Evolutionary conservation across 176 grass and related monocot genomes (phyloP).

Genomic region (Musa itinerans): DNA sequence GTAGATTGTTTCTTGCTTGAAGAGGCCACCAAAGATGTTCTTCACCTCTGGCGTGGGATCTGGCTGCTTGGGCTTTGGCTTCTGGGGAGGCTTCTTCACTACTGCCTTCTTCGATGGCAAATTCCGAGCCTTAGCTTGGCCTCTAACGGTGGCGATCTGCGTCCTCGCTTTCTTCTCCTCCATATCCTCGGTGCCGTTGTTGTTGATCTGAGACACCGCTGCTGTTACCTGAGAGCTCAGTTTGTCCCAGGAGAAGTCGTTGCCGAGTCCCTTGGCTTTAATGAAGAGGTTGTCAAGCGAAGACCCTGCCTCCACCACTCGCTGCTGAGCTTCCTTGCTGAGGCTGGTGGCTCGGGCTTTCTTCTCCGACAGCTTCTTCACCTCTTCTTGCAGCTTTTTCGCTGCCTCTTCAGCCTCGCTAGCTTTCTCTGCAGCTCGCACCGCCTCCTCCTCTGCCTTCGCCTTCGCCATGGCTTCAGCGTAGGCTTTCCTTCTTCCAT

Average conservation of each 20-base stretch:
- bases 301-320: conserved; percentile 11
- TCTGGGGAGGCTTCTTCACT: conserved; percentile 47
- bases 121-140: conserved; percentile 70
- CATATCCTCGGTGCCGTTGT: conserved; percentile 12
- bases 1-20: conserved; percentile 89
- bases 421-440: conserved; percentile 31
- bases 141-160: conserved; percentile 70
- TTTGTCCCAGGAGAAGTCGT: conserved; percentile 60
- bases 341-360: background rate
- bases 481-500: conserved; percentile 70
- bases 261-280: conserved; percentile 40
- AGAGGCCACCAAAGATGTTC: conserved; percentile 69
- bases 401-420: conserved; percentile 28
- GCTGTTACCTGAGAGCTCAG: conserved; percentile 8
- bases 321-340: conserved; percentile 6
- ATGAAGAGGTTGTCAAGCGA: conserved; percentile 47
- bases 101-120: conserved; percentile 61
- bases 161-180: conserved; percentile 38
- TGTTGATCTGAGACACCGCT: conserved; percentile 22
- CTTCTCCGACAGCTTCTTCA: conserved; percentile 19
- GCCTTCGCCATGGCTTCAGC: conserved; percentile 60
- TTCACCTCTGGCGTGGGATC: conserved; percentile 49
- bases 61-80: conserved; percentile 37
- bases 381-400: conserved; percentile 29
- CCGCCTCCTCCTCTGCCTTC: conserved; percentile 44